These are phyloP conservation scores for Cercospora nicotianae DNA, from an alignment of 2,329 filamentous ascomycete species.

Conservation along the genomic window DNA sequence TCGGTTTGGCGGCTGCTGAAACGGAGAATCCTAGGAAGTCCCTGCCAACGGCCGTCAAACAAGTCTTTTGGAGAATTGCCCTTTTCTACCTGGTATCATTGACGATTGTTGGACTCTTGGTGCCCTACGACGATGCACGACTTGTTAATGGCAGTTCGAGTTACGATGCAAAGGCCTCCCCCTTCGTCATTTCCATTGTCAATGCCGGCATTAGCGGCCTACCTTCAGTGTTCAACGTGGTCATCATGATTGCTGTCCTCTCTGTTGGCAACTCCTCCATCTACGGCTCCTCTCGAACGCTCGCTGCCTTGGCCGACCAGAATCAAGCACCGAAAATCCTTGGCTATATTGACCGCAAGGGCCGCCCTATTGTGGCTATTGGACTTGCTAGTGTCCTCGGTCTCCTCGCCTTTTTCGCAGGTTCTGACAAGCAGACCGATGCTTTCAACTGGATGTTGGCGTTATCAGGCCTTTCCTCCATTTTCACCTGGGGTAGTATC, in stretches of 20 bases:
- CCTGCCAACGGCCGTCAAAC: slow-evolving; percentile 38
- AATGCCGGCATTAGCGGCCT: slow-evolving; percentile 62
- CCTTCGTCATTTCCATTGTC: slow-evolving; percentile 65
- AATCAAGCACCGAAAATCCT: slow-evolving; percentile 57
- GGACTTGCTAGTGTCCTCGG: slow-evolving; percentile 65
- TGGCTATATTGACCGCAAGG: slow-evolving; percentile 69
- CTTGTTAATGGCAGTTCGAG: slow-evolving; percentile 40
- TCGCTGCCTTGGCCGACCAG: slow-evolving; percentile 79
- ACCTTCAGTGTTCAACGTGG: slow-evolving; percentile 66
- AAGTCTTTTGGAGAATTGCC: slow-evolving; percentile 40
- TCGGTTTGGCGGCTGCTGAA: slow-evolving; percentile 58
- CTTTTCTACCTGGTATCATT: slow-evolving; percentile 41
- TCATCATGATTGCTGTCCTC: slow-evolving; percentile 63
- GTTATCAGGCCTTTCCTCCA: slow-evolving; percentile 68
- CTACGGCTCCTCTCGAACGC: slow-evolving; percentile 70
- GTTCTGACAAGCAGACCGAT: slow-evolving; percentile 57
- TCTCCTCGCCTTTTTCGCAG: slow-evolving; percentile 74
- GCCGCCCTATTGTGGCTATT: slow-evolving; percentile 77
- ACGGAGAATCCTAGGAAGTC: slow-evolving; percentile 54
- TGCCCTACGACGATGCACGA: slow-evolving; percentile 34
- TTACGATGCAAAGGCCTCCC: slow-evolving; percentile 51
- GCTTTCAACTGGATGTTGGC: slow-evolving; percentile 80
- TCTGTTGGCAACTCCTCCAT: slow-evolving; percentile 60
- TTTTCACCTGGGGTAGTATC: slow-evolving; percentile 82
- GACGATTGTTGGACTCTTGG: slow-evolving; percentile 38